Evolutionary conservation across 352 stramenopile genomes (phyloP), one percentile per base, ranked within the genome.

Genomic region (Globisporangium nodosum): DNA sequence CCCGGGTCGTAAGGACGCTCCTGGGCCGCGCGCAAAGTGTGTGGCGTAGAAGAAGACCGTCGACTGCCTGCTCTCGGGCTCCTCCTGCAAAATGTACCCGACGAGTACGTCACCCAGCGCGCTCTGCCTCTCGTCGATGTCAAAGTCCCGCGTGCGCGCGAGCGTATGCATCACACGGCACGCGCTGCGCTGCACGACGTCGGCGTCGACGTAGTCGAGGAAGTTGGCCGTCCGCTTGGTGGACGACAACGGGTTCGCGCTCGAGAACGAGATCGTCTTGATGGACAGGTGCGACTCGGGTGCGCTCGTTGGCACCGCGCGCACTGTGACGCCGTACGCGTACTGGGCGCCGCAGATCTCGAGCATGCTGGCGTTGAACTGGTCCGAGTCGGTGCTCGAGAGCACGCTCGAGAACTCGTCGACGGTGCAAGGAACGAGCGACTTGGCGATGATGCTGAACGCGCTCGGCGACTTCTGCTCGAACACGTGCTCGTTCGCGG

Each of bases 301-400:
- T 1, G 6, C 20, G 27, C 24, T 55, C 39, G 53, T 54, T 30
- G 56, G 21, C n/a, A 72, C n/a, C 1, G 54, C 60, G 40, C 65
- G 57, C 45, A 72, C 45, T 16, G 59, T 69, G 20, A 72, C 61
- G 5, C 65, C 61, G 46, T 61, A 72, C 30, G 51, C 53, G 49
- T 52, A 72, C 20, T 61, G 40, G 0, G 39, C 8, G 5, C 65
- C 65, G 21, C 63, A 61, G 30, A 72, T 48, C 39, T 66, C 61
- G 31, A 72, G 27, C 65, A 72, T 72, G 31, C 56, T 68, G 20
- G 65, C 61, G 56, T 72, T 72, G 56, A 63, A 69, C 43, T 61
- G 56, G 50, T 72, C 65, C 24, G 63, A 57, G 54, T 69, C 48
- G 24, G 59, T 58, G 27, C 45, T 39, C 15, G 61, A 69, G 9